Base-by-base conservation (phyloP, 345 rosid genomes). In the Sonneratia caseolaris region DNA sequence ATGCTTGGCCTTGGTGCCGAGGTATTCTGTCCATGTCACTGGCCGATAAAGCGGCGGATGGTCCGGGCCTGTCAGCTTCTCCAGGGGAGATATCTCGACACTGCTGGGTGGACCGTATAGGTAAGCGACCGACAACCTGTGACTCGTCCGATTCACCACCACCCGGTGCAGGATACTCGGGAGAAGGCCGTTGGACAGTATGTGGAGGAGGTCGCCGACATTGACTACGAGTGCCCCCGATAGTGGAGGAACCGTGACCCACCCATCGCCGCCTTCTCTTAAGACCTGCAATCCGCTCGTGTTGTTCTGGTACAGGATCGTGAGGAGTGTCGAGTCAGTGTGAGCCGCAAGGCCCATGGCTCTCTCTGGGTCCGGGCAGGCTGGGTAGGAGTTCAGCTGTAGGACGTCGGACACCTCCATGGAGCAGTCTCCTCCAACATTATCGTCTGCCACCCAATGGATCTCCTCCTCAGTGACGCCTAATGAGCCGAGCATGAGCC, bases 301-400 rank as follows among this genome's bases (percentile, higher is more conserved):
- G 66, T 35, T 76, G 68, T 71, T 78, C 66, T 84, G 87, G 75
- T 80, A 37, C 2, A 84, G 79, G 67, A 84, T 78, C 55, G 85
- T 82, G 69, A 84, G 71, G 16, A 84, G 75, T 0, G 85, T 70
- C 3, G 87, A 82, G 68, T 84, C 87, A 0, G 87, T 84, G 75
- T 84, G 87, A 32, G 85, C 82, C 16, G 82, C 85, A 1, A 84
- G 81, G 71, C 87, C 87, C 87, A 82, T 84, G 40, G 85, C 87
- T 67, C 66, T 70, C 45, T 82, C 82, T 21, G 87, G 87, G 66
- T 84, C 82, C 1, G 87, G 87, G 69, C 87, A 84, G 75, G 76
- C 77, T 21, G 87, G 87, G 67, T 84, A 84, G 77, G 82, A 72
- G 67, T 82, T 84, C 77, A 84, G 49, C 70, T 84, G 88, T 1